These are phyloP conservation scores for Diospyros kaki DNA, from an alignment of 148 eudicot species.

Conservation along the genomic window DNA sequence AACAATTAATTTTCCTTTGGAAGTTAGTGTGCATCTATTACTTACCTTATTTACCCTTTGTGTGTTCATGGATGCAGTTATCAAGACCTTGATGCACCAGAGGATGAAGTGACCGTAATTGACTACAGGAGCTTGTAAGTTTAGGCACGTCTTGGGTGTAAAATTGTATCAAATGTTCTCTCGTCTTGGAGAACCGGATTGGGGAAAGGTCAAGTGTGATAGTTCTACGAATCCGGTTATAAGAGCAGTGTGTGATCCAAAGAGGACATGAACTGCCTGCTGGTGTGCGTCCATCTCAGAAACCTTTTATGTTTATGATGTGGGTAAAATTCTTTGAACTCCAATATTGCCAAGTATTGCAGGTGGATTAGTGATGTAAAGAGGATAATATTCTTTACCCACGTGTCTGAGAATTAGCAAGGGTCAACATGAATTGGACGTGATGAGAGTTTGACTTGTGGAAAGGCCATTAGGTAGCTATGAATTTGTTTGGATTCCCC, in stretches of 20 bases:
- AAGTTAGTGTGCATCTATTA: not conserved
- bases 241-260: not conserved
- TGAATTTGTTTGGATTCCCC: too few species aligned
- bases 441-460: too few species aligned
- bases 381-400: not conserved
- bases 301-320: not conserved
- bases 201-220: not conserved
- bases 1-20: too few species aligned
- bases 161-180: not conserved
- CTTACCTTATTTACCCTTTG: not conserved
- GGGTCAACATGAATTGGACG: too few species aligned
- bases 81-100: slow-evolving; percentile 94
- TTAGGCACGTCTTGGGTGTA: not conserved
- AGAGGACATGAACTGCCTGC: not conserved
- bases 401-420: not conserved
- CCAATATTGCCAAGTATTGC: not conserved
- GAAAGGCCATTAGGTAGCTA: too few species aligned
- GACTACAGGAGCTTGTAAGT: slow-evolving; percentile 86
- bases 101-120: slow-evolving; percentile 96
- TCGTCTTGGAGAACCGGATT: not conserved
- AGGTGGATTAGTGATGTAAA: not conserved
- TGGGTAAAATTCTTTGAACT: not conserved
- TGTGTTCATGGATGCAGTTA: slow-evolving; percentile 48
- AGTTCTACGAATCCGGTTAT: not conserved
- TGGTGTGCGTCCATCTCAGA: slow-evolving; percentile 1